Base-by-base conservation (phyloP, 2,329 filamentous ascomycete genomes). In the Fusarium nanum region DNA sequence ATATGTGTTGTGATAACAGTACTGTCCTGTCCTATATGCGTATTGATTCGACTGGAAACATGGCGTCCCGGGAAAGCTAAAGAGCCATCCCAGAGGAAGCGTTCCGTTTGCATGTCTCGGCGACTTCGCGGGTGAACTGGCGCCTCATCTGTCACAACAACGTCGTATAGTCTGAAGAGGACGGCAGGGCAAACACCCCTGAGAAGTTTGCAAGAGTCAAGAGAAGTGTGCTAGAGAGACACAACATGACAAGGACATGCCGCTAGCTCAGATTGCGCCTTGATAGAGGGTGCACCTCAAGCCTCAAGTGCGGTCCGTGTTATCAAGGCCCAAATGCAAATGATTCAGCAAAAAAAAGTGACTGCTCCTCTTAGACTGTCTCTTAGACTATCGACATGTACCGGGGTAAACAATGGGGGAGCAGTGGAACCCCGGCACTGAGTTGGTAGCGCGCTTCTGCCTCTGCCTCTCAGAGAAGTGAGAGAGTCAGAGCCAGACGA, bases 51-150 rank as follows among this genome's bases (percentile, higher is more conserved):
- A 56, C 55, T 42, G 56, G 40, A 66, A 54, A 54, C 37, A 59
- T 48, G 66, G 66, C 66, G 67, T 48, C 55, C 60, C 46, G 40
- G 34, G 60, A 69, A 64, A 56, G 49, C 48, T 42, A 61, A 65
- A 59, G 41, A 50, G 56, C 42, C 25, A 46, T 12, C 28, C 23
- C 22, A 48, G 46, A 47, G 49, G 34, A 45, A 62, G 49, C 46
- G 66, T 69, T 63, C 63, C 62, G 68, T 63, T 67, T 72, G 64
- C 66, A 75, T 72, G 72, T 75, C 73, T 75, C 73, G 70, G 71
- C 68, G 70, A 68, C 60, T 67, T 71, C 50, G 65, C 73, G 73
- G 73, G 62, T 70, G 67, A 46, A 74, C 67, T 71, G 54, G 52
- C 60, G 56, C 69, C 62, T 56, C 50, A 37, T 67, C 60, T 48